Evolutionary conservation across 148 eudicot species (phyloP).

Genomic region (Silene uniflora): DNA sequence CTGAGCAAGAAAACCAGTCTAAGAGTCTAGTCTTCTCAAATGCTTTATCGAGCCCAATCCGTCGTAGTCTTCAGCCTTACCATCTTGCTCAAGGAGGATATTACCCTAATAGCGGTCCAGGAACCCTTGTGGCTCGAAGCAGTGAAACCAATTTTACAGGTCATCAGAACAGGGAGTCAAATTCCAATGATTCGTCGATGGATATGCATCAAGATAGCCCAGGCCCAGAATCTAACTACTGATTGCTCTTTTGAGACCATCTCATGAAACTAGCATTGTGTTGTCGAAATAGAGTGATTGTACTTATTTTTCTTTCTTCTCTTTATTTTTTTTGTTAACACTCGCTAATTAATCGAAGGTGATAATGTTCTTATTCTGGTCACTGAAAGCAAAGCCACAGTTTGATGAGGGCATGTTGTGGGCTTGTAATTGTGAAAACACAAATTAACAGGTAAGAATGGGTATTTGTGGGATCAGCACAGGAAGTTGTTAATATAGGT

Average conservation of each 20-base stretch:
- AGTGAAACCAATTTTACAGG: conserved; percentile 31
- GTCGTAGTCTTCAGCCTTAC: conserved; percentile 72
- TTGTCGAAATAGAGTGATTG: too few species aligned
- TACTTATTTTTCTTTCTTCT: too few species aligned
- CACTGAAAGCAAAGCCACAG: too few species aligned
- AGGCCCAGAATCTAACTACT: conserved; percentile 53
- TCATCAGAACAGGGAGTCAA: conserved; percentile 44
- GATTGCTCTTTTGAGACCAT: conserved; percentile 16
- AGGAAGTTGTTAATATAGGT: too few species aligned
- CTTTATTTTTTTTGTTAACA: too few species aligned
- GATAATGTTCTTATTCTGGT: too few species aligned
- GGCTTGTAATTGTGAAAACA: too few species aligned
- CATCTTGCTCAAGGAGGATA: conserved; percentile 56
- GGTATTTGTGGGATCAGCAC: too few species aligned
- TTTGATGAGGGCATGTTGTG: too few species aligned
- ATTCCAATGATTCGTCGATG: conserved; percentile 70
- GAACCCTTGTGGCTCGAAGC: conserved; percentile 26
- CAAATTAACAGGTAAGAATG: too few species aligned
- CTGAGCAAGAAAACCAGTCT: conserved; percentile 59
- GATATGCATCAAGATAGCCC: conserved; percentile 86
- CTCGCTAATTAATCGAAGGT: too few species aligned
- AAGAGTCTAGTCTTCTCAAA: conserved; percentile 77
- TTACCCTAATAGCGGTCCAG: conserved; percentile 19
- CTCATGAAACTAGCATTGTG: background rate
- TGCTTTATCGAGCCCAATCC: conserved; percentile 82